Percentiles rank a stretch among this genome's conserved stretches.
These are phyloP conservation scores for Phaseolus coccineus DNA, from an alignment of 331 rosid species.

Conservation along the genomic window DNA sequence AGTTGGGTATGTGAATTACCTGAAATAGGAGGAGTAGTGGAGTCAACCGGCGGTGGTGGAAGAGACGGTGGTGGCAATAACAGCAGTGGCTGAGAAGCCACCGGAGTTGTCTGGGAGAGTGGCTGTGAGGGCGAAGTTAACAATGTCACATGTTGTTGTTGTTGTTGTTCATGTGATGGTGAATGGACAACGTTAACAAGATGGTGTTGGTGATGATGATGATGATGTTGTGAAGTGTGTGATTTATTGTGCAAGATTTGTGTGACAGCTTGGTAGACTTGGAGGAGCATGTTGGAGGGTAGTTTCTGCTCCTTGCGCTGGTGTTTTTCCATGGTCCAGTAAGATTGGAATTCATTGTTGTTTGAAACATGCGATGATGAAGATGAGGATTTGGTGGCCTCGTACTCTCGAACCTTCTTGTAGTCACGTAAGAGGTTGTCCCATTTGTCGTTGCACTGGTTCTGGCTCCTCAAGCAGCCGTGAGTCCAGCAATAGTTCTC, in stretches of 20 bases:
- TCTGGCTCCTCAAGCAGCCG: slow-evolving; percentile 58
- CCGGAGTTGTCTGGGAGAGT: not conserved
- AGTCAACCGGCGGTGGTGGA: not conserved
- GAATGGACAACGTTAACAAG: not conserved
- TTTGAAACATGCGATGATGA: not conserved
- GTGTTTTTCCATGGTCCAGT: slow-evolving; percentile 58
- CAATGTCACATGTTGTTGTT: not conserved
- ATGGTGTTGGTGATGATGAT: not conserved
- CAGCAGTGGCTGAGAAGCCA: not conserved
- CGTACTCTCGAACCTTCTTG: slow-evolving; percentile 59
- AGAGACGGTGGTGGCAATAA: not conserved
- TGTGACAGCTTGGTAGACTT: slow-evolving; percentile 52
- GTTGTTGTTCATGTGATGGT: not conserved
- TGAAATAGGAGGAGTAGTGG: not conserved
- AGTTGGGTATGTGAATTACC: not conserved
- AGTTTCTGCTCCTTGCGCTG: slow-evolving; percentile 47
- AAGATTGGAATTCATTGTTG: slow-evolving; percentile 32
- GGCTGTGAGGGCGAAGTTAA: not conserved
- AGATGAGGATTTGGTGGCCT: slow-evolving; percentile 16
- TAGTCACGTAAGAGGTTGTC: slow-evolving; percentile 61
- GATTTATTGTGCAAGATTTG: slow-evolving; percentile 51
- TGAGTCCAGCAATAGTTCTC: slow-evolving; percentile 66
- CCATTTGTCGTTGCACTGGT: slow-evolving; percentile 66
- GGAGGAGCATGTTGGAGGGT: slow-evolving; percentile 53
- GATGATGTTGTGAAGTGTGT: not conserved